Base-by-base conservation (phyloP, 192 early-diverging fungal species). In the Coemansia sp. region DNA sequence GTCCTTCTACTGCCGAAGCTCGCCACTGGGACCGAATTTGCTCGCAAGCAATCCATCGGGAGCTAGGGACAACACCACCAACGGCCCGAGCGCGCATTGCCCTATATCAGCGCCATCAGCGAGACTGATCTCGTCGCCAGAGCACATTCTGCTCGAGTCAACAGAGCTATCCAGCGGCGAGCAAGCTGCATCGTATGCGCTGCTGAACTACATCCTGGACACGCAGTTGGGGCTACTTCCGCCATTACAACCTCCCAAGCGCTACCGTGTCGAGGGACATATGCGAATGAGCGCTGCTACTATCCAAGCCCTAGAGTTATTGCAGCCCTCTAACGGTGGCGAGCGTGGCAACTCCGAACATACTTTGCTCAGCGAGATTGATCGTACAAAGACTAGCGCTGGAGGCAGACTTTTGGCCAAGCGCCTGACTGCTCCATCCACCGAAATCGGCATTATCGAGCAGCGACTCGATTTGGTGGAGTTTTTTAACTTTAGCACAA, bases 281-380 rank as follows among this genome's bases (percentile, higher is more conserved):
- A 84, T 96, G 84, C 82, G 87, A 43, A 92, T 98, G 70, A 92
- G 95, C 62, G 84, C 84, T n/a, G 87, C 87, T 12, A 90, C 94
- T 1, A 85, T 94, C 62, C 73, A 77, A 53, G 89, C 95, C 7
- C 76, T 98, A 13, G 94, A 96, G 61, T 71, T 98, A 8, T 71
- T 91, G 4, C 75, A 80, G 12, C 88, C 88, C 12, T 63, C 89
- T 13, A 47, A 75, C 20, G 84, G 85, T 9, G 35, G 58, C 50
- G 82, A 84, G 18, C 55, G 72, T 30, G 71, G 82, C 68, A 71
- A 65, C 8, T 39, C 76, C 2, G 76, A 67, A 32, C 89, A 89
- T 4, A 91, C 90, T 61, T 65, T 98, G 44, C 44, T 96, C 3
- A 58, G 83, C 27, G 84, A 89, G 16, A 81, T 98, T 40, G 89